phyloP scores from a whole-genome alignment of 176 grass and related monocot species.

The Paspalum notatum region DNA sequence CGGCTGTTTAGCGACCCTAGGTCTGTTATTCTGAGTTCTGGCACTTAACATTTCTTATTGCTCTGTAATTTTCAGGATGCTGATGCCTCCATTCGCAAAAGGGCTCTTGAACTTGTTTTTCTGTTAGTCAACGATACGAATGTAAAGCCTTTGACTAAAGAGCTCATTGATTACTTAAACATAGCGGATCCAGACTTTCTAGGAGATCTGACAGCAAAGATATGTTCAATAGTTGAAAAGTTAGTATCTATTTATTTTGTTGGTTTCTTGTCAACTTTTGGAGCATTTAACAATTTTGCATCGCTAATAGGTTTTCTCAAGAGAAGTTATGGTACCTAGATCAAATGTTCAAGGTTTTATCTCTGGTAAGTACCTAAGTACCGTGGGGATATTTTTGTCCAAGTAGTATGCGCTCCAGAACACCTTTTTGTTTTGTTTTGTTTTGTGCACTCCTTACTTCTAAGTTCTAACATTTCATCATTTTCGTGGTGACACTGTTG shows the following conservation, averaged over 20 bases:
- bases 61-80: constrained; percentile 73
- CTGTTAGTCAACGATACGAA: constrained; percentile 93
- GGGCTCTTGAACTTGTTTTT: constrained; percentile 90
- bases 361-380: constrained; percentile 73
- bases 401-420: constrained; percentile 22
- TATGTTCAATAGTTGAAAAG: constrained; percentile 93
- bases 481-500: background rate
- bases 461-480: background rate
- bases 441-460: constrained; percentile 4
- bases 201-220: constrained; percentile 91
- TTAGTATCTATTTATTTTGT: constrained; percentile 41
- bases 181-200: constrained; percentile 91
- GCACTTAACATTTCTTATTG: constrained; percentile 23
- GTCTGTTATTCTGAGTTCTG: constrained; percentile 32
- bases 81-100: constrained; percentile 98
- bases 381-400: constrained; percentile 7
- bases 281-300: constrained; percentile 31
- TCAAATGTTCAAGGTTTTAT: constrained; percentile 98
- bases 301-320: constrained; percentile 87
- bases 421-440: constrained; percentile 1
- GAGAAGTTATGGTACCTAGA: constrained; percentile 97
- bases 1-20: constrained; percentile 19
- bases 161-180: constrained; percentile 85
- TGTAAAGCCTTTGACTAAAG: constrained; percentile 85
- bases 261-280: constrained; percentile 21